Conservation (phyloP, 2,329 filamentous ascomycete species). For the Metarhizium rileyi region DNA sequence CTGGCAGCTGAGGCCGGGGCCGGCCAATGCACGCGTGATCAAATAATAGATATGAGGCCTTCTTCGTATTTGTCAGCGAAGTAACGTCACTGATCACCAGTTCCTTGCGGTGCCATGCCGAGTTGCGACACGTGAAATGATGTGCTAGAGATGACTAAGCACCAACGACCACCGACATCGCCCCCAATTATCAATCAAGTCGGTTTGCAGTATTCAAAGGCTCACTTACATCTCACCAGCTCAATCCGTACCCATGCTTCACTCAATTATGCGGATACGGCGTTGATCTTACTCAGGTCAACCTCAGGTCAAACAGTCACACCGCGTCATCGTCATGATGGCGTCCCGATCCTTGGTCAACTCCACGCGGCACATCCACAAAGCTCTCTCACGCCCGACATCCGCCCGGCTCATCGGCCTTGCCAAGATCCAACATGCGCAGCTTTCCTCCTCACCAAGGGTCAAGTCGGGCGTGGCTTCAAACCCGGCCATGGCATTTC, state of each 20-base stretch:
- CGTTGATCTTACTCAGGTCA: background rate
- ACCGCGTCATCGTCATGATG: conserved; percentile 6
- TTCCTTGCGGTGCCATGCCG: too few relatives aligned
- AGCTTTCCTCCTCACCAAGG: background rate
- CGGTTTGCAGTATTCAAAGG: background rate
- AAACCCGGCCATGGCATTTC: conserved; percentile 82
- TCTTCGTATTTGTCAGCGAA: too few relatives aligned
- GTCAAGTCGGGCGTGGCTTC: conserved; percentile 37
- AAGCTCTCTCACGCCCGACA: conserved; percentile 1
- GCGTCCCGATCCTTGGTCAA: conserved; percentile 6
- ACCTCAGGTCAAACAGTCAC: too few relatives aligned
- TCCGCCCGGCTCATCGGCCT: conserved; percentile 1
- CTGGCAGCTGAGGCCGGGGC: too few relatives aligned
- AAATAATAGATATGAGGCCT: too few relatives aligned
- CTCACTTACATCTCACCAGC: background rate
- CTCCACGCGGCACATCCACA: conserved; percentile 7
- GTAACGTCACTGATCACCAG: too few relatives aligned
- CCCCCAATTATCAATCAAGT: conserved; percentile 1
- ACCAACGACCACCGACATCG: conserved; percentile 3
- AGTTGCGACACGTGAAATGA: conserved; percentile 17
- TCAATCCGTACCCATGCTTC: background rate
- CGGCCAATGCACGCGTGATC: too few relatives aligned
- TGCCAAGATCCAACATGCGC: background rate
- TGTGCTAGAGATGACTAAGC: conserved; percentile 13
- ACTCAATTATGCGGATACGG: background rate